These are phyloP conservation scores for Wickerhamiella siamensis DNA, from an alignment of 805 yeast species.

Conservation along the genomic window DNA sequence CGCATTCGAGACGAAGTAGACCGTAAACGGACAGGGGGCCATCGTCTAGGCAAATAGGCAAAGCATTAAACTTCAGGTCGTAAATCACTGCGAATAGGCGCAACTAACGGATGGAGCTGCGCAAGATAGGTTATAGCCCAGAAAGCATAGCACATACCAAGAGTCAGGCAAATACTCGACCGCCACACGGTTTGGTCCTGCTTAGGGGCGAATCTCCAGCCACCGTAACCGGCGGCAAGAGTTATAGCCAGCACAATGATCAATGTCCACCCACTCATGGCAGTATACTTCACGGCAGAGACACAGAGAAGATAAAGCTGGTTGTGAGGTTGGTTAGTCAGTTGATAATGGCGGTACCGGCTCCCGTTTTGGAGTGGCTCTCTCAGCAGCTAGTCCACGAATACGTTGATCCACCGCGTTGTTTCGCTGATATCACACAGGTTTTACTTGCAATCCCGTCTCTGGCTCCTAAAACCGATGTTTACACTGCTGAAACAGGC, in stretches of 20 bases:
- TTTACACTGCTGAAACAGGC: constrained; percentile 46
- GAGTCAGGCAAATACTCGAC: constrained; percentile 49
- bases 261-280: constrained; percentile 52
- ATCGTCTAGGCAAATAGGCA: constrained; percentile 21
- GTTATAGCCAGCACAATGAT: constrained; percentile 47
- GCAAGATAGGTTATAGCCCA: constrained; percentile 84
- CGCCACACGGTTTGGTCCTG: constrained; percentile 55
- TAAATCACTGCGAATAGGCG: constrained; percentile 77
- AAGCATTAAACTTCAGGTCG: constrained; percentile 49
- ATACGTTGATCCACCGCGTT: constrained; percentile 41
- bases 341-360: constrained; percentile 7
- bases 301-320: too few relatives aligned
- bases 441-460: constrained; percentile 37
- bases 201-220: constrained; percentile 81
- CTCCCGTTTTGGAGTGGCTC: constrained; percentile 33
- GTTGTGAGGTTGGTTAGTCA: not conserved
- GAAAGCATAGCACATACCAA: constrained; percentile 71
- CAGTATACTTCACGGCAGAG: not conserved
- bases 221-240: constrained; percentile 41
- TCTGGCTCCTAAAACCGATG: constrained; percentile 56
- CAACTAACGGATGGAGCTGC: constrained; percentile 83
- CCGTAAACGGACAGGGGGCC: constrained; percentile 16
- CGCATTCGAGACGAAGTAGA: constrained; percentile 4
- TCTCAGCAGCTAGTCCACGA: constrained; percentile 42
- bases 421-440: constrained; percentile 49